Base-by-base conservation (phyloP, 2,329 filamentous ascomycete species). In the Botryotinia narcissicola region DNA sequence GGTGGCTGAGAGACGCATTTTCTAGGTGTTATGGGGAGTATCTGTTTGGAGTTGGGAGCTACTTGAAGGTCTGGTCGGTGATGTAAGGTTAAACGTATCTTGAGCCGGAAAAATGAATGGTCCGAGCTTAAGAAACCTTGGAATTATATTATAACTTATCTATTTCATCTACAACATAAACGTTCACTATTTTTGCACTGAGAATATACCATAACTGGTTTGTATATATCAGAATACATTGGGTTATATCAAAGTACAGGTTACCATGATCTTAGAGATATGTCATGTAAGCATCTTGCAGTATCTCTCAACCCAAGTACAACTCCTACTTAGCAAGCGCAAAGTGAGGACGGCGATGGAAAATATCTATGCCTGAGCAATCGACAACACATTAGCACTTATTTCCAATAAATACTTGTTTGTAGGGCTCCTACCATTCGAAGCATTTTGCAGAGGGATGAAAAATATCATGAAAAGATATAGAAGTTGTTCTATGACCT, bases 101-200 rank as follows among this genome's bases (percentile, higher is more conserved):
- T 57, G 66, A 57, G 66, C 9, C 66, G 66, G 66, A 68, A 20
- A 68, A 68, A 68, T 32, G 66, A 68, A 68, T 42, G 25, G 16
- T 37, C 66, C 35, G 40, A 54, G 51, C 51, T 54, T 54, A 18
- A 12, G 48, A n/a, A 51, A 51, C n/a, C n/a, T 54, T 54, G n/a
- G n/a, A 25, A 54, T 54, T 16, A 51, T 12, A 48, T 48, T 25
- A 25, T 20, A n/a, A n/a, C n/a, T n/a, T n/a, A 48, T 48, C 12
- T 7, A n/a, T 35, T 35, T 48, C 9, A 16, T 22, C 25, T 48
- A 22, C 20, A 48, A 46, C 44, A 51, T 16, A 37, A 18, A 1
- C 32, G 3, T 35, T 12, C 22, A 25, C 32, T 35, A 18, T 35
- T 22, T 22, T 14, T 32, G n/a, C 12, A 66, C 20, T 66, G 4